phyloP scores from a whole-genome alignment of 2,329 filamentous ascomycete genomes.

The Sarocladium strictum region DNA sequence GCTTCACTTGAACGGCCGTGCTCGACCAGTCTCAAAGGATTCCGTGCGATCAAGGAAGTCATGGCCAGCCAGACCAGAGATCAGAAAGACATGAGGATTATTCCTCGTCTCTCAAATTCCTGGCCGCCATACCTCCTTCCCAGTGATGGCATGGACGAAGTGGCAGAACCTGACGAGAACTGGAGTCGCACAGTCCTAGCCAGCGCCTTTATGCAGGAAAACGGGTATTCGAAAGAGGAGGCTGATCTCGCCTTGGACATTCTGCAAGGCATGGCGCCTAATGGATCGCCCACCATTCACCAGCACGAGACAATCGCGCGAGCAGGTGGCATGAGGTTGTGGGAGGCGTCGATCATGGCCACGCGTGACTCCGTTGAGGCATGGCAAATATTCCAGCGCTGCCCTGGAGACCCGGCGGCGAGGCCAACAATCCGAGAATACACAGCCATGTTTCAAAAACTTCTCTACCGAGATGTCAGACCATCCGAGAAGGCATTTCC shows the following conservation, averaged over 20 bases:
- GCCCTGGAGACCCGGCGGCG: slow-evolving; percentile 23
- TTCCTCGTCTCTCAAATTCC: slow-evolving; percentile 40
- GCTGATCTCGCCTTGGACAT: slow-evolving; percentile 44
- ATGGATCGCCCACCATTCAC: slow-evolving; percentile 52
- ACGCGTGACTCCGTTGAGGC: slow-evolving; percentile 58
- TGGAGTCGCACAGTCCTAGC: slow-evolving; percentile 48
- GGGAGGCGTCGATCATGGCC: slow-evolving; percentile 51
- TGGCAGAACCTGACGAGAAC: slow-evolving; percentile 42
- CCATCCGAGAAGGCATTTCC: slow-evolving; percentile 33
- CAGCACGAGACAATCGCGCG: slow-evolving; percentile 22
- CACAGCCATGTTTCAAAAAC: slow-evolving; percentile 54
- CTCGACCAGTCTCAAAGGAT: slow-evolving; percentile 44
- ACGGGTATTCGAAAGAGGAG: slow-evolving; percentile 44
- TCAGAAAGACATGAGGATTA: slow-evolving; percentile 40
- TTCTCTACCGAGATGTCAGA: slow-evolving; percentile 31
- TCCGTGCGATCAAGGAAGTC: slow-evolving; percentile 48
- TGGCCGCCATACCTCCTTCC: slow-evolving; percentile 57
- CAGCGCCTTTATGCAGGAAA: slow-evolving; percentile 47
- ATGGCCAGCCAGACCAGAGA: slow-evolving; percentile 49
- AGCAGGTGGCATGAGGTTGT: slow-evolving; percentile 24
- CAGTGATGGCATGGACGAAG: slow-evolving; percentile 55
- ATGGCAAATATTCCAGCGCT: slow-evolving; percentile 44
- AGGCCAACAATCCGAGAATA: slow-evolving; percentile 42
- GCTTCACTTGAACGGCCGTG: slow-evolving; percentile 41
- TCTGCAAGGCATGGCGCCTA: slow-evolving; percentile 44